Evolutionary conservation across 805 yeast species (phyloP), one percentile per base, ranked within the genome.

Genomic region (Kockiozyma suomiensis): DNA sequence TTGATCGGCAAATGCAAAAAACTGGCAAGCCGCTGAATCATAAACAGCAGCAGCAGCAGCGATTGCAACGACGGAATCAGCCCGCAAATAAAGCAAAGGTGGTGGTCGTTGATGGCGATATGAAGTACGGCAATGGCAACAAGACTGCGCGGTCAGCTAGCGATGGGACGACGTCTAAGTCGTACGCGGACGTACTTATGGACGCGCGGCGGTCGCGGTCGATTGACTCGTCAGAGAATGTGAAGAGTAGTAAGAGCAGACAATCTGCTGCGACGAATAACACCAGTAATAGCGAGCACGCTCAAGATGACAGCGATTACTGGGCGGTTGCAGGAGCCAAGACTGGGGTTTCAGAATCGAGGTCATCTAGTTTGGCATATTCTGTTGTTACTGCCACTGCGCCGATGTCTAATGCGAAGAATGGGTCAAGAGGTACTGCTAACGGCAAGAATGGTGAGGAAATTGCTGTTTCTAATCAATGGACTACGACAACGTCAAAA

Each of bases 401-500:
- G 42, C 10, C n/a, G 23, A 15, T 7, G 42, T n/a, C 37, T 21
- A 15, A 10, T 19, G 35, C 42, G 13, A 30, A 19, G 5, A 12
- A 45, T 3, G 23, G 28, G 13, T 15, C 59, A 26, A n/a, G n/a
- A n/a, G n/a, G n/a, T n/a, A n/a, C n/a, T n/a, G n/a, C n/a, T n/a
- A n/a, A n/a, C n/a, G n/a, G n/a, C n/a, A 47, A 32, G 38, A 32
- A 30, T 8, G 50, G 50, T 15, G 50, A 5, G 19, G 33, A 26
- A 25, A 17, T 5, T 10, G 43, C 17, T 23, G 33, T 25, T 38
- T 50, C 30, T 26, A 62, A 46, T 41, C 61, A 60, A 45, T 62
- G 66, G 66, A 62, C 61, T 5, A 62, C 55, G 32, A 25, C 57
- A 38, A 51, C 56, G 21, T 56, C 66, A 13, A 59, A 55, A 45